phyloP scores from a whole-genome alignment of 73 alveolate genomes.

The Paramecium sonneborni region DNA sequence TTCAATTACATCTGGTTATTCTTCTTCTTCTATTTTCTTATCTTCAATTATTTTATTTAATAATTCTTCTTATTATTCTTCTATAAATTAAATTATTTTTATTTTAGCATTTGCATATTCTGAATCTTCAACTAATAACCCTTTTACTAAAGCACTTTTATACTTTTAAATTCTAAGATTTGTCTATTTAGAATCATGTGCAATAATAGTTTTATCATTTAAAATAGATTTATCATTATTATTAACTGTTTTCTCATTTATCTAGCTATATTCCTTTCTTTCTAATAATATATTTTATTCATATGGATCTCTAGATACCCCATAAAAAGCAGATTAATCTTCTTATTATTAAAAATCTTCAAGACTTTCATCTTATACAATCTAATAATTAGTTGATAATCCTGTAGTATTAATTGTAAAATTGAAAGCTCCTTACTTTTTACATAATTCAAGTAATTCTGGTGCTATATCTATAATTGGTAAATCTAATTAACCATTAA shows the following conservation, averaged over 20 bases:
- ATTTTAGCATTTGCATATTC: constrained; percentile 29
- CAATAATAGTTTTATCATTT: neutral
- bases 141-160: constrained; percentile 15
- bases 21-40: neutral
- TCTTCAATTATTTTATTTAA: neutral
- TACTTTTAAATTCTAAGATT: neutral
- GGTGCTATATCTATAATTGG: constrained; percentile 20
- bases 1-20: neutral
- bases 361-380: neutral
- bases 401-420: neutral
- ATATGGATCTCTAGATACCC: neutral
- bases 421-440: neutral
- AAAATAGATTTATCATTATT: neutral
- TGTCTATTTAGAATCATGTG: neutral
- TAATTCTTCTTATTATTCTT: neutral
- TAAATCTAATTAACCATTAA: constrained; percentile 47
- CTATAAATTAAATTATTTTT: constrained; percentile 1
- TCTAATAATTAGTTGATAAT: neutral
- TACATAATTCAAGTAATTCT: neutral
- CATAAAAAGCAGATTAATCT: neutral
- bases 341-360: constrained; percentile 17
- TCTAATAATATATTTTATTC: constrained; percentile 14
- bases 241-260: neutral
- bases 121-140: neutral
- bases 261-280: neutral